Conservation (phyloP, 1,284 basidiomycete genomes). For the Trametes sp. region DNA sequence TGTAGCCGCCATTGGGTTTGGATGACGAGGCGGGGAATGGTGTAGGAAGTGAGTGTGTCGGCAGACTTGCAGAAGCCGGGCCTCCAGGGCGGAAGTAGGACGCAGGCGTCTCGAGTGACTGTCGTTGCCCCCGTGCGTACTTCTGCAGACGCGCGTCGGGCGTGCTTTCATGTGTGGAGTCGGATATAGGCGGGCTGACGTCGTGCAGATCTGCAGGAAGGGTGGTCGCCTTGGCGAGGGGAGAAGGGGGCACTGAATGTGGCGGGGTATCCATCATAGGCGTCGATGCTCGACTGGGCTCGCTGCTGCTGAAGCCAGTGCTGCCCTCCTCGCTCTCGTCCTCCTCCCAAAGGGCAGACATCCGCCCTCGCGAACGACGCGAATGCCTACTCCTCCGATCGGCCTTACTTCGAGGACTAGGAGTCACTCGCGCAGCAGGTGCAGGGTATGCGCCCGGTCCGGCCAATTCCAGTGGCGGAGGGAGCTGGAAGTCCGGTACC, state of each 20-base stretch:
- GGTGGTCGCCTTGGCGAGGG: constrained; percentile 23
- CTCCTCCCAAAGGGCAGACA: constrained; percentile 55
- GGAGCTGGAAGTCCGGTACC: constrained; percentile 35
- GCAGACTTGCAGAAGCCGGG: constrained; percentile 33
- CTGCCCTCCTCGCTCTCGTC: constrained; percentile 47
- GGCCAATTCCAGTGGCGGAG: constrained; percentile 21
- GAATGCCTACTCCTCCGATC: constrained; percentile 33
- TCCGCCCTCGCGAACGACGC: constrained; percentile 38
- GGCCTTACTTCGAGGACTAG: constrained; percentile 33
- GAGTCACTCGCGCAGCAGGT: constrained; percentile 17
- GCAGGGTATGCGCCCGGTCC: constrained; percentile 9
- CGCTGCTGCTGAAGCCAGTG: constrained; percentile 37
- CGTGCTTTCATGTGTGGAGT: constrained; percentile 31
- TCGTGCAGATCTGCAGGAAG: constrained; percentile 25
- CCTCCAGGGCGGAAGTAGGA: constrained; percentile 22
- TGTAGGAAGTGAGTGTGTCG: constrained; percentile 44
- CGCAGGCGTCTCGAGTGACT: constrained; percentile 25
- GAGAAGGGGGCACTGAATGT: constrained; percentile 23
- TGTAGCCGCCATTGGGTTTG: constrained; percentile 54
- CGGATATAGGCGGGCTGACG: constrained; percentile 19
- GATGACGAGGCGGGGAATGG: constrained; percentile 34
- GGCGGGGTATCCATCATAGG: constrained; percentile 35
- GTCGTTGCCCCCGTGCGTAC: constrained; percentile 36
- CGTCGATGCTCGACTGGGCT: constrained; percentile 39
- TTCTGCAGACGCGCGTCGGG: constrained; percentile 38